Base-by-base conservation (phyloP, 805 yeast species). In the Ogataea salicorniae region DNA sequence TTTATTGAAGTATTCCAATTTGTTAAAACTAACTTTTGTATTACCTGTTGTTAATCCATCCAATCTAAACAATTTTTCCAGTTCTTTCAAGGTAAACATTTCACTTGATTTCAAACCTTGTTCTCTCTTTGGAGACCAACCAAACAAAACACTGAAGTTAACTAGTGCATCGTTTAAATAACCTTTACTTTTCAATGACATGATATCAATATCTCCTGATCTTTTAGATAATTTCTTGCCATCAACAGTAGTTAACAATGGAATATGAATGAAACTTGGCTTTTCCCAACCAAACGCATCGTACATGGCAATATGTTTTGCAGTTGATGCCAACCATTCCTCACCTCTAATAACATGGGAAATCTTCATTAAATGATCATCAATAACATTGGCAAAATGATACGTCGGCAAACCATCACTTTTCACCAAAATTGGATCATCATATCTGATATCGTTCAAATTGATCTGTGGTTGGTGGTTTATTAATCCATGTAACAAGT, bases 291-390 rank as follows among this genome's bases (percentile, higher is more conserved):
- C 88, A 61, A 92, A 84, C 0, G 97, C 95, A 16, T 75, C 57
- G 62, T 94, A 95, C 44, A 94, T 64, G 0, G 96, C 92, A 41
- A 90, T 74, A 60, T 94, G 99, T 58, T 91, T 92, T 2, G 97
- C 96, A 0, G 99, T 94, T 0, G 98, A 88, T 1, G 96, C 86
- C 11, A 94, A 69, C 99, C 99, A 94, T 64, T 94, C 99, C 61
- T 94, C 99, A 34, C 99, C 99, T 55, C 99, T 74, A 5, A 94
- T 81, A 8, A 94, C 99, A 66, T 94, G 97, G 0, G 97, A 87
- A 39, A 94, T 86, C 41, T 80, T 66, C 99, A 94, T 94, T 41
- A 87, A 68, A 63, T 91, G 95, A 62, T 94, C 99, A 62, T 94
- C 99, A 3, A 94, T 79, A 6, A 94, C 96, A 59, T 88, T 92